Conservation (phyloP, 441 rosid genomes). For the Daphne laureola region DNA sequence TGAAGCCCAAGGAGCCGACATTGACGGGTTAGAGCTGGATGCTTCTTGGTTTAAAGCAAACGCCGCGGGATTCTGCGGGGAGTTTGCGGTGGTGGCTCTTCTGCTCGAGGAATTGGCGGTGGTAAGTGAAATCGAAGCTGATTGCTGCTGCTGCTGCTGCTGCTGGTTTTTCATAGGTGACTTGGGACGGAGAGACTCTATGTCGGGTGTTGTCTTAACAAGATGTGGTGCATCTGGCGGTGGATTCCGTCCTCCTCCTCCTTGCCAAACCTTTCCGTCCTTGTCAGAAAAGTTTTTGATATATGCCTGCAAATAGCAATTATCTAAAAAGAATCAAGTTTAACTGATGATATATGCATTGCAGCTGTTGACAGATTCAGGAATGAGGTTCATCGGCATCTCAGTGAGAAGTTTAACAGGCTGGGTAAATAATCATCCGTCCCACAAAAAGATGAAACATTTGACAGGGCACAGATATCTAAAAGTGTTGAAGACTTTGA, state of each 20-base stretch:
- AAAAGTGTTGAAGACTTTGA: too few species aligned
- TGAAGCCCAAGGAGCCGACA: constrained; percentile 52
- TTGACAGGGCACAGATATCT: too few species aligned
- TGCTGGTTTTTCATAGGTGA: constrained; percentile 99
- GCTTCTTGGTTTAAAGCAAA: constrained; percentile 61
- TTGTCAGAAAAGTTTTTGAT: constrained; percentile 68
- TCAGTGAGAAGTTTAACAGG: too few species aligned
- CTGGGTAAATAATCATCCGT: too few species aligned
- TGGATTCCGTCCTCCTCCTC: constrained; percentile 98
- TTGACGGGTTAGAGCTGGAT: constrained; percentile 55
- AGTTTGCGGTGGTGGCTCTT: constrained; percentile 55
- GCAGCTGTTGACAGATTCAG: too few species aligned
- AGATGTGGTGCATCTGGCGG: constrained; percentile 95
- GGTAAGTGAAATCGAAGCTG: constrained; percentile 57
- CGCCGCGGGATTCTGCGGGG: constrained; percentile 57
- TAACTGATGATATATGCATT: too few species aligned
- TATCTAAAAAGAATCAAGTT: too few species aligned
- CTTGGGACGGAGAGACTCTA: constrained; percentile 82
- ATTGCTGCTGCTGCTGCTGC: constrained; percentile 53
- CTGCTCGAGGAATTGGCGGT: constrained; percentile 51
- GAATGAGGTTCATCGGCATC: too few species aligned
- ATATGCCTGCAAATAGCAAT: constrained; percentile 43
- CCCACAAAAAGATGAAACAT: too few species aligned
- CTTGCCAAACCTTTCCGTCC: constrained; percentile 98
- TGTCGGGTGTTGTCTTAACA: constrained; percentile 76